Evolutionary conservation across 805 yeast genomes (phyloP).

Genomic region (Clavispora asparagi): DNA sequence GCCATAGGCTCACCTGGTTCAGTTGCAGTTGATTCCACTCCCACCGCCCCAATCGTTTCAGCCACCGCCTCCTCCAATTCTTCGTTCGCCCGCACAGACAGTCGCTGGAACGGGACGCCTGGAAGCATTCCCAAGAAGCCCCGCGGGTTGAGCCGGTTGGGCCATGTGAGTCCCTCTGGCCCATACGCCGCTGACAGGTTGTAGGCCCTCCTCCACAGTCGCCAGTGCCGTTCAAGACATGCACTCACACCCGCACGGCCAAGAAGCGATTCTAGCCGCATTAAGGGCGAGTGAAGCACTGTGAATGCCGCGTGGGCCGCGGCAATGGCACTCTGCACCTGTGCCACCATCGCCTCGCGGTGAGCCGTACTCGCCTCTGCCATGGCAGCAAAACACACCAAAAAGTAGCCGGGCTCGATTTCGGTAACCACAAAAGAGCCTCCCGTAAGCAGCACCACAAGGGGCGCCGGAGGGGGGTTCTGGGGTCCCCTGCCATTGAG

Average conservation of each 20-base stretch:
- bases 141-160: conserved; percentile 27
- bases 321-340: conserved; percentile 19
- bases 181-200: conserved; percentile 15
- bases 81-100: neutral
- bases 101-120: neutral
- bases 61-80: neutral
- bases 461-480: conserved; percentile 4
- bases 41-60: neutral
- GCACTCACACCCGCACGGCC: conserved; percentile 17
- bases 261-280: conserved; percentile 11
- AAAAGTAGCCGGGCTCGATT: conserved; percentile 20
- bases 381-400: conserved; percentile 24
- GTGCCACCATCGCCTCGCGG: conserved; percentile 19
- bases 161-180: conserved; percentile 26
- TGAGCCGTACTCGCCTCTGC: conserved; percentile 9
- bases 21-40: no score
- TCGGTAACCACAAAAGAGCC: conserved; percentile 22
- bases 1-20: no score
- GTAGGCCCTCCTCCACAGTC: conserved; percentile 15
- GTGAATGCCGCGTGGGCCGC: conserved; percentile 22
- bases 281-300: conserved; percentile 23
- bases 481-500: neutral
- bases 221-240: conserved; percentile 25
- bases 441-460: conserved; percentile 21
- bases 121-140: conserved; percentile 23